Base-by-base conservation (phyloP, 1,284 basidiomycete genomes). In the Sporisorium graminicola region DNA sequence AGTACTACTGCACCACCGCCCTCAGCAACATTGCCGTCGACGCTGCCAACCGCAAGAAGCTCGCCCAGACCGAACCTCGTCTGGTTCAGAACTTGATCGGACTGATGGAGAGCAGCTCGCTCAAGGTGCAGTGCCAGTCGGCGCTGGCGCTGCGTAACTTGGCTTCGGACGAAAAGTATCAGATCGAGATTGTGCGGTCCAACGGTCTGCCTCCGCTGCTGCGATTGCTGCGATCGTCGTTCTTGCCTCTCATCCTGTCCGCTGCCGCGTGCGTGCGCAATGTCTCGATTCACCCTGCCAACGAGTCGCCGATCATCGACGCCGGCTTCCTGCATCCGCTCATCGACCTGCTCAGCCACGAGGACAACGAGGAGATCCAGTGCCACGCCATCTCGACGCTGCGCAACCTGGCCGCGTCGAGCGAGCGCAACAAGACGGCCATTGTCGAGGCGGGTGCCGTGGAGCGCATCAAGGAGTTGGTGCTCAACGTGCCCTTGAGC, bases 351-450 rank as follows among this genome's bases (percentile, higher is more conserved):
- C 89, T 99, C 43, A 94, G 94, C 6, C 99, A 99, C 88, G 98
- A 90, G 86, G 97, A 99, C 86, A 99, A 99, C 85, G 97, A 99
- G 87, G 97, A 99, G 87, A 95, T 99, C 35, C 96, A 99, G 86
- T 99, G 97, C 83, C 97, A 99, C 84, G 97, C 97, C n/a, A 99
- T 99, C 79, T 97, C 94, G 29, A 99, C 97, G 0, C 89, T 99
- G 59, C 91, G 97, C 37, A 99, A 99, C 86, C 89, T 99, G 14
- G 97, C 97, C 1, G 97, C 97, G 0, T 95, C 93, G 84, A 95
- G 93, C 49, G 96, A 99, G 89, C 94, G 95, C 88, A 99, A 99
- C 89, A 99, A 99, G 89, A 91, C 93, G 26, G 95, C 95, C 8
- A 99, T 99, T 65, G 95, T 99, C 59, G 93, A 98, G 86, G 97